Conservation (phyloP, 176 grass and related monocot species). For the Pontederia paniculata region DNA sequence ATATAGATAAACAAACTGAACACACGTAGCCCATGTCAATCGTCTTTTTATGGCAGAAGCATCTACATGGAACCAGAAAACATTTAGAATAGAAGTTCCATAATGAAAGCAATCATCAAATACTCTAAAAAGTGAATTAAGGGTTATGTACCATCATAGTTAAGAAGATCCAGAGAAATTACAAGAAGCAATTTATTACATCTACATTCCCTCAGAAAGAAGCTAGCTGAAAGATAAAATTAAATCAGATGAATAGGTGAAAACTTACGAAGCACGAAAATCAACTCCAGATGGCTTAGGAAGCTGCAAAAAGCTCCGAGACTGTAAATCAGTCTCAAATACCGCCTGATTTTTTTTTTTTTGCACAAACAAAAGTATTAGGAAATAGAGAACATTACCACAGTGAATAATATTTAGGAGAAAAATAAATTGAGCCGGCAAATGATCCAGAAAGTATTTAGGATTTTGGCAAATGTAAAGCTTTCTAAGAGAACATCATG, state of each 20-base stretch:
- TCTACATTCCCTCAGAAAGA: too few relatives aligned
- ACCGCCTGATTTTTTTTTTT: slow-evolving; percentile 47
- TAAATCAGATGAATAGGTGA: slow-evolving; percentile 7
- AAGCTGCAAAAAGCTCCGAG: slow-evolving; percentile 73
- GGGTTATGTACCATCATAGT: too few relatives aligned
- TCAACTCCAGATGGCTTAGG: slow-evolving; percentile 93
- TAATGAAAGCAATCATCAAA: neutral
- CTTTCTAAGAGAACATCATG: too few relatives aligned
- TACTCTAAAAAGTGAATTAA: too few relatives aligned
- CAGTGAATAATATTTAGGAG: neutral
- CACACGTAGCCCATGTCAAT: slow-evolving; percentile 97
- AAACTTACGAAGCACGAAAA: slow-evolving; percentile 88
- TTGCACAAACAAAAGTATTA: neutral
- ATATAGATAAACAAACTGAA: slow-evolving; percentile 97
- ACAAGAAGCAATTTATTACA: too few relatives aligned
- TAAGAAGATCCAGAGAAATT: too few relatives aligned
- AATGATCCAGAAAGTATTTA: too few relatives aligned
- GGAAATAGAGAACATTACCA: neutral
- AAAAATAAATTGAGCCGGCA: neutral
- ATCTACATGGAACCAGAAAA: slow-evolving; percentile 29
- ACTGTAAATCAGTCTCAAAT: slow-evolving; percentile 89
- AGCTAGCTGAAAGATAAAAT: neutral
- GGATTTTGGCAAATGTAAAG: too few relatives aligned
- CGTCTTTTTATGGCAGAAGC: slow-evolving; percentile 98
- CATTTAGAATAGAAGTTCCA: neutral